Evolutionary conservation across 2,329 filamentous ascomycete species (phyloP).

Genomic region (Trichoderma breve): DNA sequence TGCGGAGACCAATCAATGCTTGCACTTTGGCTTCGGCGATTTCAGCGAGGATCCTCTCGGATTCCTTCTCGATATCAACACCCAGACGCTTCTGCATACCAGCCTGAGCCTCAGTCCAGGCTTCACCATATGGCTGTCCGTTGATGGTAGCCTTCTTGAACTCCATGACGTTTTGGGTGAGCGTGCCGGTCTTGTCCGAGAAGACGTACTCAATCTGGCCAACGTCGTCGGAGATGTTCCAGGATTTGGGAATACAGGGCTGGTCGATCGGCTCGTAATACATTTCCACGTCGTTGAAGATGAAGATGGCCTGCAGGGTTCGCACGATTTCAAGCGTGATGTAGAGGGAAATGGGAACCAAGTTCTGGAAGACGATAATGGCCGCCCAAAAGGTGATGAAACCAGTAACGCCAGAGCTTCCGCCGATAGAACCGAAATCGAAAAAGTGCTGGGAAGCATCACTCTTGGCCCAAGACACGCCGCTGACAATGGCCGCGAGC

Average conservation of each 20-base stretch:
- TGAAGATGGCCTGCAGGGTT: slow-evolving; percentile 91
- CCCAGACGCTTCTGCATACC: slow-evolving; percentile 93
- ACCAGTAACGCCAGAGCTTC: slow-evolving; percentile 72
- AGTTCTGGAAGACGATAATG: slow-evolving; percentile 94
- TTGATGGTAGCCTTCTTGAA: slow-evolving; percentile 99
- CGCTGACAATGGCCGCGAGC: slow-evolving; percentile 79
- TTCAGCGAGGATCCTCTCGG: slow-evolving; percentile 66
- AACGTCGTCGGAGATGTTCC: slow-evolving; percentile 98
- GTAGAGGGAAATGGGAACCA: slow-evolving; percentile 97
- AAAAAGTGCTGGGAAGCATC: slow-evolving; percentile 78
- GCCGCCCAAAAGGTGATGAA: slow-evolving; percentile 97
- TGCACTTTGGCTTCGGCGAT: slow-evolving; percentile 74
- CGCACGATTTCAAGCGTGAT: slow-evolving; percentile 96
- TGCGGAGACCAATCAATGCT: slow-evolving; percentile 71
- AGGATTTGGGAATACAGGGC: slow-evolving; percentile 93
- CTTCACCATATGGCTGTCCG: slow-evolving; percentile 93
- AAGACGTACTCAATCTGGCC: slow-evolving; percentile 99
- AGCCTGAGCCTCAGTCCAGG: slow-evolving; percentile 94
- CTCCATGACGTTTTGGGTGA: slow-evolving; percentile 98
- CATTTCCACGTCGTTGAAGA: slow-evolving; percentile 94
- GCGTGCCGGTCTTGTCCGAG: slow-evolving; percentile 93
- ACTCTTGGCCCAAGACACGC: slow-evolving; percentile 72
- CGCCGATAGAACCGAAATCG: slow-evolving; percentile 80
- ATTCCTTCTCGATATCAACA: slow-evolving; percentile 80
- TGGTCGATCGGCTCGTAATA: slow-evolving; percentile 95